Evolutionary conservation across 1,284 basidiomycete species (phyloP).

Genomic region (Apiotrichum mycotoxinovorans): DNA sequence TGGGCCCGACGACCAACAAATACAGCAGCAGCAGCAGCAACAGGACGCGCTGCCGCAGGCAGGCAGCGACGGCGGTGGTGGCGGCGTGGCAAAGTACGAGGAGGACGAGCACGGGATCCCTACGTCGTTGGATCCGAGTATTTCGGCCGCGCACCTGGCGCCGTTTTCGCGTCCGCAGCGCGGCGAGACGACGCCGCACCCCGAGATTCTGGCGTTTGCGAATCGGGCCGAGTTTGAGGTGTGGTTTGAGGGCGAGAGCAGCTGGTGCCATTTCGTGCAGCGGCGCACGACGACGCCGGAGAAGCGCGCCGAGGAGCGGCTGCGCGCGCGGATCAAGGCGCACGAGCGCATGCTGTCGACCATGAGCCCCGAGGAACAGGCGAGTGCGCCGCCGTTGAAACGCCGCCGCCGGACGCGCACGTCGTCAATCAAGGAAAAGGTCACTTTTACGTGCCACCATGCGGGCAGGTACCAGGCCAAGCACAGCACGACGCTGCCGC

Average conservation of each 20-base stretch:
- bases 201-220: conserved; percentile 29
- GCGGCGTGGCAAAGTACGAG: too few species aligned
- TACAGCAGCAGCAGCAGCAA: too few species aligned
- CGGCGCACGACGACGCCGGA: conserved; percentile 44
- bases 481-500: conserved; percentile 37
- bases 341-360: conserved; percentile 32
- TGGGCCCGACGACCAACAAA: too few species aligned
- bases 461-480: conserved; percentile 42
- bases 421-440: conserved; percentile 38
- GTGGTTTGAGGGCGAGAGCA: conserved; percentile 43
- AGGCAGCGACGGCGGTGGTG: too few species aligned
- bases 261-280: conserved; percentile 50
- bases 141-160: conserved; percentile 20
- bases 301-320: conserved; percentile 43
- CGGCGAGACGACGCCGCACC: conserved; percentile 32
- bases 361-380: conserved; percentile 38
- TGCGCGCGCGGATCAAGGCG: conserved; percentile 39
- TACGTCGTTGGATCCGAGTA: neutral
- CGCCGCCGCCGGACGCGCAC: conserved; percentile 38
- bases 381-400: conserved; percentile 36
- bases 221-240: conserved; percentile 32
- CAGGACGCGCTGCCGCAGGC: too few species aligned
- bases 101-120: neutral
- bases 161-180: conserved; percentile 34
- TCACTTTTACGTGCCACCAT: conserved; percentile 49